These are phyloP conservation scores for Globisporangium cederbergense DNA, from an alignment of 352 stramenopile genomes.

Conservation along the genomic window DNA sequence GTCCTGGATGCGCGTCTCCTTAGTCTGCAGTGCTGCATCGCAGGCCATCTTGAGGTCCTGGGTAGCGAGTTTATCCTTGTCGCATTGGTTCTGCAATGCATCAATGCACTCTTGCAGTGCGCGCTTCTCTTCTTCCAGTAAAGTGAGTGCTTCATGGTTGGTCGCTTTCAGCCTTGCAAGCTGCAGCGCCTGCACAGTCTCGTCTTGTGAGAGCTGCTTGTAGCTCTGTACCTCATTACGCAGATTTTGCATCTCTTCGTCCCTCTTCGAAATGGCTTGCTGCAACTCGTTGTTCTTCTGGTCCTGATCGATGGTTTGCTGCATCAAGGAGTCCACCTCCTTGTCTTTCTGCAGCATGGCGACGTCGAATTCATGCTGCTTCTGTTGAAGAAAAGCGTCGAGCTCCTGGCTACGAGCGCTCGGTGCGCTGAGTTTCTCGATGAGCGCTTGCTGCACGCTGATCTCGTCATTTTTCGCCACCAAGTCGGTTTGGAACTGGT, in stretches of 20 bases:
- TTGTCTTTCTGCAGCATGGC: constrained; percentile 24
- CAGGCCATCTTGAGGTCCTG: constrained; percentile 10
- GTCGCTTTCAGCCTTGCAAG: constrained; percentile 57
- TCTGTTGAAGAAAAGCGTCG: background rate
- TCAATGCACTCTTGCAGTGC: constrained; percentile 35
- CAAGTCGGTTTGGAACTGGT: constrained; percentile 5
- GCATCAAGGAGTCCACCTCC: constrained; percentile 50
- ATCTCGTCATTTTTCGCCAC: constrained; percentile 1
- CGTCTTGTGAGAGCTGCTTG: constrained; percentile 59
- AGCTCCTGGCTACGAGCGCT: constrained; percentile 9
- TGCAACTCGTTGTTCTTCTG: constrained; percentile 24
- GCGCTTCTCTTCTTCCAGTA: constrained; percentile 59
- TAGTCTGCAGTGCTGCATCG: constrained; percentile 18
- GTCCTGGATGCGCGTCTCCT: constrained; percentile 21
- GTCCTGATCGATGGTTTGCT: constrained; percentile 36
- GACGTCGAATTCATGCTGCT: constrained; percentile 6
- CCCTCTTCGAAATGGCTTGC: constrained; percentile 22
- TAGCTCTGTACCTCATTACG: constrained; percentile 29
- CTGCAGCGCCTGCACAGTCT: constrained; percentile 72
- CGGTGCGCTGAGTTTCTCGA: constrained; percentile 6
- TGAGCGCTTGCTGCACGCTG: background rate
- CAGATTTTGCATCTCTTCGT: constrained; percentile 29
- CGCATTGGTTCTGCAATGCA: constrained; percentile 10
- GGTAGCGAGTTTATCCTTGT: background rate
- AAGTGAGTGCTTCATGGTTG: constrained; percentile 50